A percentile compares a stretch with the other conserved stretches of the same genome.
Evolutionary conservation across 2,329 filamentous ascomycete genomes (phyloP).

Genomic region (Lachnellula cervina): DNA sequence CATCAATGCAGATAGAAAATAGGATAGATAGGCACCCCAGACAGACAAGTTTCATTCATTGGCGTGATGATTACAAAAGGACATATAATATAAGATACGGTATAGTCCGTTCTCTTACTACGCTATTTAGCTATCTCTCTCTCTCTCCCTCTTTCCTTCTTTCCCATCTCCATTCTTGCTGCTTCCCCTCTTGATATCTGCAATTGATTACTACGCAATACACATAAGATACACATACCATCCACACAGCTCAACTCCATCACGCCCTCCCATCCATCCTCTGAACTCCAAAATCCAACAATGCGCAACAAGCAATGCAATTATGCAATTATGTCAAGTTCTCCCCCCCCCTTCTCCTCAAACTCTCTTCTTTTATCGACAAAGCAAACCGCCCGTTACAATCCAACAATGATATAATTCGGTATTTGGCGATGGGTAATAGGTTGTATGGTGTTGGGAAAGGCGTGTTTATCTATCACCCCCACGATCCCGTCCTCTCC

Average conservation of each 20-base stretch:
- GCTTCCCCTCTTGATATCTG: not conserved
- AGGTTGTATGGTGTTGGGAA: not conserved
- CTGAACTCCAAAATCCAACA: no score
- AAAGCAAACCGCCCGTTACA: not conserved
- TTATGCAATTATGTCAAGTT: not conserved
- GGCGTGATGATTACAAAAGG: no score
- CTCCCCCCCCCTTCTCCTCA: not conserved
- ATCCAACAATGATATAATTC: constrained; percentile 4
- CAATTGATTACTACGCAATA: not conserved
- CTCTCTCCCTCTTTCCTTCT: no score
- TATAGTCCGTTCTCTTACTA: no score
- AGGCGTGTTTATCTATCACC: constrained; percentile 28
- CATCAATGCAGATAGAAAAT: no score
- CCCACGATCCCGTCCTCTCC: constrained; percentile 65
- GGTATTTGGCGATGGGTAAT: not conserved
- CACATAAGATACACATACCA: not conserved
- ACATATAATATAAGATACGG: no score
- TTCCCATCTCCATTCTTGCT: not conserved
- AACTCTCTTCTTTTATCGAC: no score
- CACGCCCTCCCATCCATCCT: no score
- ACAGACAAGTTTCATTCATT: no score
- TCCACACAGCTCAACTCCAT: no score
- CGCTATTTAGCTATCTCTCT: no score
- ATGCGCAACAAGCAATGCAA: not conserved
- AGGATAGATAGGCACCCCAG: no score